Evolutionary conservation across 441 rosid species (phyloP).

Genomic region (Mallotus repandus): DNA sequence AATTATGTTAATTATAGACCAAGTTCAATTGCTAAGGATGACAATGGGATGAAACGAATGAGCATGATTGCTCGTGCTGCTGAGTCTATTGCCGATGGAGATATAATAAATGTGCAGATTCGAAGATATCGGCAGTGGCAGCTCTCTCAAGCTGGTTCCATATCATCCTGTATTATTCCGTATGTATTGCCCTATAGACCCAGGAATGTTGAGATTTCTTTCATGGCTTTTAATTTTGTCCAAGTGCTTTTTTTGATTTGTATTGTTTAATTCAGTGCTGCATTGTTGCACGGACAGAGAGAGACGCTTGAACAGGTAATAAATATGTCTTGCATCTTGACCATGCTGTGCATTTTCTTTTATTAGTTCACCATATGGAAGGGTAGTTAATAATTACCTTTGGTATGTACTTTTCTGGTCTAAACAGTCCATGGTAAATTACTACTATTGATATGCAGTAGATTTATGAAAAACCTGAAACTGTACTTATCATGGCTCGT

Average conservation of each 20-base stretch:
- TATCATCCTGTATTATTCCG: constrained; percentile 89
- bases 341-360: background rate
- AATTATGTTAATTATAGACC: constrained; percentile 92
- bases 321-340: background rate
- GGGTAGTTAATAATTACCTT: background rate
- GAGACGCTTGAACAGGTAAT: constrained; percentile 82
- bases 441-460: no score
- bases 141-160: constrained; percentile 73
- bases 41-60: constrained; percentile 69
- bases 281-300: constrained; percentile 86
- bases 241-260: constrained; percentile 19
- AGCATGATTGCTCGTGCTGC: constrained; percentile 82
- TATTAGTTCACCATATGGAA: background rate
- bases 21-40: constrained; percentile 68
- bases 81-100: constrained; percentile 92
- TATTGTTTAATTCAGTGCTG: constrained; percentile 54
- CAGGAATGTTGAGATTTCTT: constrained; percentile 10
- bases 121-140: constrained; percentile 98
- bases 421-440: background rate
- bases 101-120: constrained; percentile 89
- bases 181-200: constrained; percentile 41
- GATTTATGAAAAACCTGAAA: no score
- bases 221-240: constrained; percentile 9
- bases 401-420: background rate
- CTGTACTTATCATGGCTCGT: background rate